A percentile compares a stretch with the other conserved stretches of the same genome.
Conservation (phyloP, 2,329 filamentous ascomycete species). For the Colletotrichum abscissum region DNA sequence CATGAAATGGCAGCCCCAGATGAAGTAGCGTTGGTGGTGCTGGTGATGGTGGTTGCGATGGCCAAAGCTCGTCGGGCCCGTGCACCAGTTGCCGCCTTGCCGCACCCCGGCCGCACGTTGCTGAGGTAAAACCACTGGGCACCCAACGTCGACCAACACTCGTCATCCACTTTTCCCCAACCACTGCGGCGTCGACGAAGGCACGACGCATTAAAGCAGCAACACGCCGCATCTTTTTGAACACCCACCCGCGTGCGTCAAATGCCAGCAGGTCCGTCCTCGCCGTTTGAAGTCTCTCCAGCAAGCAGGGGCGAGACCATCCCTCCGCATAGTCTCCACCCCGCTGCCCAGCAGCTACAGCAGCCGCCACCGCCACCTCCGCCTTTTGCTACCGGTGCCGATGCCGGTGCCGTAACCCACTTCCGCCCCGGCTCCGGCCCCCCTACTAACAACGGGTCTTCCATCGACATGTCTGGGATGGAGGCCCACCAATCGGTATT, state of each 20-base stretch:
- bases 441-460: not conserved
- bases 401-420: conserved; percentile 21
- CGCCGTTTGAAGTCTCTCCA: conserved; percentile 22
- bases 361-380: conserved; percentile 34
- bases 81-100: conserved; percentile 29
- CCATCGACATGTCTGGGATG: conserved; percentile 16
- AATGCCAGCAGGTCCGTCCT: conserved; percentile 11
- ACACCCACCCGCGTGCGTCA: not conserved
- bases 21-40: too few relatives aligned
- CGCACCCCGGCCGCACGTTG: not conserved
- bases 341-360: conserved; percentile 41
- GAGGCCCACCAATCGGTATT: conserved; percentile 8
- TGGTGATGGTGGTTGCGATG: not conserved
- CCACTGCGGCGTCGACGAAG: not conserved
- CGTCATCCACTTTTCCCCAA: conserved; percentile 15
- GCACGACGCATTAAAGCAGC: conserved; percentile 34
- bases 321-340: conserved; percentile 23
- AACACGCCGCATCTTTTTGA: conserved; percentile 15
- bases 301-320: conserved; percentile 3
- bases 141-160: not conserved
- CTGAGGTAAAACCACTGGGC: not conserved
- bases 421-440: conserved; percentile 35
- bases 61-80: not conserved
- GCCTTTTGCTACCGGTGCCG: conserved; percentile 19
- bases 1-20: too few relatives aligned